phyloP scores from a whole-genome alignment of 2,329 filamentous ascomycete species.

The Curvularia hawaiiensis region DNA sequence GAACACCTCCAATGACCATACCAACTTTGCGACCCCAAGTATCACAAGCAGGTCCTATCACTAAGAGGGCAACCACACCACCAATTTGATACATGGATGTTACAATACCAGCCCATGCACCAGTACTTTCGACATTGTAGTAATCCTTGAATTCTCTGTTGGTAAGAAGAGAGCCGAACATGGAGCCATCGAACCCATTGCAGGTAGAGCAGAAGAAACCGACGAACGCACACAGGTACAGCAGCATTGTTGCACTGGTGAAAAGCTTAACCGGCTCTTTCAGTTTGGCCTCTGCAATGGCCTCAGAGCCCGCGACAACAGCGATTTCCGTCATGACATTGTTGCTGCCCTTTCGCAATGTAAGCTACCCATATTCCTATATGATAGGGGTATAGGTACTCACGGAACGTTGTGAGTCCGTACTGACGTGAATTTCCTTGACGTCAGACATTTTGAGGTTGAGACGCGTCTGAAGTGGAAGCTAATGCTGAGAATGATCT shows the following conservation, averaged over 20 bases:
- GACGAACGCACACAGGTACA: conserved; percentile 28
- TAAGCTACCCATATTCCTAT: not conserved
- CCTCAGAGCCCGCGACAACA: conserved; percentile 58
- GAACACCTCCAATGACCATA: conserved; percentile 58
- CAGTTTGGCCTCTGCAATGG: conserved; percentile 61
- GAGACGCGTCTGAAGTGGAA: conserved; percentile 12
- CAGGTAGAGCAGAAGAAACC: conserved; percentile 57
- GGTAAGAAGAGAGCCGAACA: conserved; percentile 57
- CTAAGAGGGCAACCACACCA: conserved; percentile 52
- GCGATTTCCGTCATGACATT: conserved; percentile 45
- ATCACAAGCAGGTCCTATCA: conserved; percentile 54
- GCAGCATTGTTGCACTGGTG: conserved; percentile 24
- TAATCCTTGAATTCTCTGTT: conserved; percentile 53
- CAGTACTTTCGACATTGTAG: conserved; percentile 50
- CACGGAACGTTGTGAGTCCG: conserved; percentile 25
- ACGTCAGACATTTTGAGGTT: conserved; percentile 22
- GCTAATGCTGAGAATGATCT: conserved; percentile 16
- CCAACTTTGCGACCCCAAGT: conserved; percentile 50
- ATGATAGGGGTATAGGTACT: not conserved
- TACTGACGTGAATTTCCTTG: conserved; percentile 20
- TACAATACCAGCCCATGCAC: conserved; percentile 52
- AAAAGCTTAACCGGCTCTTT: conserved; percentile 54
- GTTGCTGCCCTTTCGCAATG: conserved; percentile 17
- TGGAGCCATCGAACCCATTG: conserved; percentile 64
- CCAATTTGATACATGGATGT: conserved; percentile 57